phyloP scores from a whole-genome alignment of 768 basidiomycete species.

The Naganishia friedmannii region DNA sequence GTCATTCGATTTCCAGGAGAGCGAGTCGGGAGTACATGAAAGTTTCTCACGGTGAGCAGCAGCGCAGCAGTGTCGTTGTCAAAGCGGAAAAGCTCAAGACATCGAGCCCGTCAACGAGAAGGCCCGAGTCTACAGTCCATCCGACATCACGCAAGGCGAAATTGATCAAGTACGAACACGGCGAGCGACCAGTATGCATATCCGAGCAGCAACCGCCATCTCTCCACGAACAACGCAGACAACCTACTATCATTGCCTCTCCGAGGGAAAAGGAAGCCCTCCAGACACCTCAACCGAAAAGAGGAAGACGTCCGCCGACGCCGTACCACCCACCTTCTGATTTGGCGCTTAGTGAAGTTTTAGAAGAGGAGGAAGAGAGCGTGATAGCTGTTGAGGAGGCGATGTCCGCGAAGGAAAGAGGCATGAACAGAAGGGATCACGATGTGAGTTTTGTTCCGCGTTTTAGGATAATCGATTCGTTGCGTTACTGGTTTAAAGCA shows the following conservation, averaged over 20 bases:
- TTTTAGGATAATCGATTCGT: too few species aligned
- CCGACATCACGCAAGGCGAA: too few species aligned
- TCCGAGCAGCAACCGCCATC: too few species aligned
- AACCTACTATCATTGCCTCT: background rate
- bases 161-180: too few species aligned
- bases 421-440: background rate
- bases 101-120: too few species aligned
- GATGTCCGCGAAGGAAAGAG: background rate
- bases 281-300: background rate
- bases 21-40: slow-evolving; percentile 4
- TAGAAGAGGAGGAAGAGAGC: slow-evolving; percentile 1
- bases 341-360: background rate
- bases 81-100: too few species aligned
- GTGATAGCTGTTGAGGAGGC: background rate
- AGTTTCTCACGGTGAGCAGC: too few species aligned
- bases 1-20: slow-evolving; percentile 12
- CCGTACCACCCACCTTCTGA: slow-evolving; percentile 9
- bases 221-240: background rate
- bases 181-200: too few species aligned
- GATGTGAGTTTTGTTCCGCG: background rate
- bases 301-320: slow-evolving; percentile 7
- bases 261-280: too few species aligned
- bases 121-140: too few species aligned
- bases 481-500: background rate
- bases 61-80: too few species aligned